Percentiles rank a stretch among this genome's conserved stretches.
Conservation (phyloP, 176 grass and related monocot species). For the Dactylis glomerata region DNA sequence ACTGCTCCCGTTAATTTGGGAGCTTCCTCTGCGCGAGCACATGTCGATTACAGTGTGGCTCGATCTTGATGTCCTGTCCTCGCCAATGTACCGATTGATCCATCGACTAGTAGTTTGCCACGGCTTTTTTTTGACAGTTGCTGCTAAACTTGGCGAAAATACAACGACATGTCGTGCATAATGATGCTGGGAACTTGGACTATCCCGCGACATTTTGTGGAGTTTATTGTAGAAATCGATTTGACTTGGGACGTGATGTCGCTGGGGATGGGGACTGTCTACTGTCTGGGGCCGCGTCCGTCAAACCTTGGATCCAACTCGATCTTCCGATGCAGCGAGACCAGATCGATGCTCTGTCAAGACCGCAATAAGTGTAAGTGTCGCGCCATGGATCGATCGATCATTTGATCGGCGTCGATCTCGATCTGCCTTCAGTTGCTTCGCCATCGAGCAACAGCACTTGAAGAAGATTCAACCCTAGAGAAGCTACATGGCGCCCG, state of each 20-base stretch:
- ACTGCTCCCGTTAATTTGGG: neutral
- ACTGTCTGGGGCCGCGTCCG: too few relatives aligned
- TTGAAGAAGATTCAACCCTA: neutral
- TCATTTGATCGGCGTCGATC: too few relatives aligned
- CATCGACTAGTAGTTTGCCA: neutral
- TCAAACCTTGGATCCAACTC: neutral
- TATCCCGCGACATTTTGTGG: neutral
- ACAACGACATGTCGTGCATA: neutral
- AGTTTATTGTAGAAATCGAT: neutral
- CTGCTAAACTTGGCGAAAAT: neutral
- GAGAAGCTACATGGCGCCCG: neutral
- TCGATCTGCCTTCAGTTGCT: neutral
- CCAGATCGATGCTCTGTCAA: too few relatives aligned
- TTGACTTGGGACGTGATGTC: neutral
- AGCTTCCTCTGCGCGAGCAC: neutral
- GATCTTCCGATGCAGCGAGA: too few relatives aligned
- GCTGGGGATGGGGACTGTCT: neutral
- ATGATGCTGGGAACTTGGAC: neutral
- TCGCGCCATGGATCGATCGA: too few relatives aligned
- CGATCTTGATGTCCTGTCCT: neutral
- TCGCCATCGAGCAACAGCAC: neutral
- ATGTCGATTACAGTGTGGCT: neutral
- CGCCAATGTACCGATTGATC: too few relatives aligned
- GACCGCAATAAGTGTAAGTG: too few relatives aligned
- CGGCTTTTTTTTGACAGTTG: neutral